Conservation (phyloP, 2,329 filamentous ascomycete genomes). For the Trichoderma breve region DNA sequence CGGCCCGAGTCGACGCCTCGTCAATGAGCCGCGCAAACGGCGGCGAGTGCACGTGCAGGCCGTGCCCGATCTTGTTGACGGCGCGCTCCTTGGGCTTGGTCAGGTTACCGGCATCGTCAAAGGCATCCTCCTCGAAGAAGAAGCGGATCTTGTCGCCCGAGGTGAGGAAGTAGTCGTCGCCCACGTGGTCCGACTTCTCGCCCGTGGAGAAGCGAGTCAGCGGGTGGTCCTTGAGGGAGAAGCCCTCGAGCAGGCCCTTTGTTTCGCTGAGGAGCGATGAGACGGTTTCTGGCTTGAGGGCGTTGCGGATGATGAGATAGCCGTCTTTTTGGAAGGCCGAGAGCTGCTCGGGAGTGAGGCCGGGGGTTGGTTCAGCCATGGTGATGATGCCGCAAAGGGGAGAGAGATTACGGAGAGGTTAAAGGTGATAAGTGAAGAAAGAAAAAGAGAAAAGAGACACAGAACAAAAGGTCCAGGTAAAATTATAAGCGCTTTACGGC, state of each 20-base stretch:
- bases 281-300: slow-evolving; percentile 66
- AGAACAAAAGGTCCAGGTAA: not conserved
- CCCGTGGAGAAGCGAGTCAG: slow-evolving; percentile 94
- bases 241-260: slow-evolving; percentile 67
- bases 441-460: not conserved
- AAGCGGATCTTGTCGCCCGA: slow-evolving; percentile 91
- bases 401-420: not conserved
- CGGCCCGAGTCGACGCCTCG: slow-evolving; percentile 39
- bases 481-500: not conserved
- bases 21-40: slow-evolving; percentile 63
- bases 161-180: slow-evolving; percentile 89
- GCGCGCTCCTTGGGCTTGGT: slow-evolving; percentile 76
- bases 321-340: slow-evolving; percentile 75
- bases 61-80: slow-evolving; percentile 87
- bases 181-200: slow-evolving; percentile 71
- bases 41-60: slow-evolving; percentile 65
- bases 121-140: slow-evolving; percentile 96
- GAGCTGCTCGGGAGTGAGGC: slow-evolving; percentile 71
- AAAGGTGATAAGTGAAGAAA: not conserved
- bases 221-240: slow-evolving; percentile 80
- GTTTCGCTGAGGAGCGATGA: slow-evolving; percentile 71
- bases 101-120: slow-evolving; percentile 63
- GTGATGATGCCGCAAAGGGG: slow-evolving; percentile 16
- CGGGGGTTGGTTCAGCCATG: slow-evolving; percentile 32
- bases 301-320: slow-evolving; percentile 82